Base-by-base conservation (phyloP, 345 rosid species). In the Nephelium lappaceum region DNA sequence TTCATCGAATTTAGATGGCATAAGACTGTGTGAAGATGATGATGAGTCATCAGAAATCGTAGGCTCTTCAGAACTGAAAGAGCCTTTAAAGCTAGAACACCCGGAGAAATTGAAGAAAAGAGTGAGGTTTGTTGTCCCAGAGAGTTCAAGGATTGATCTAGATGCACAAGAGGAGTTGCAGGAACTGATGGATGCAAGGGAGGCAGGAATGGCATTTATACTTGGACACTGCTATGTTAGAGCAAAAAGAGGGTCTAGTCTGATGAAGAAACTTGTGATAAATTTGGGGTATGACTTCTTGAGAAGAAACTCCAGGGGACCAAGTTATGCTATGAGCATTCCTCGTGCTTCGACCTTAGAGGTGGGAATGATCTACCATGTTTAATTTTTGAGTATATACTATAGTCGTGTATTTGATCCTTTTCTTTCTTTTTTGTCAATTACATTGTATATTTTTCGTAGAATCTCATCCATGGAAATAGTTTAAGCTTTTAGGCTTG, bases 291-390 rank as follows among this genome's bases (percentile, higher is more conserved):
- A 96, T 41, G 99, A 93, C 81, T 94, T 96, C 81, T 75, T 96
- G 79, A 86, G 98, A 79, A 91, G 97, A 77, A 96, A 96, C 83
- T 89, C 95, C 19, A 88, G 99, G 69, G 91, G 92, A n/a, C 93
- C 93, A 19, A 78, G 82, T 4, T 89, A 89, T 80, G 91, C 89
- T 16, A 62, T 94, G 63, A 85, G 90, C 85, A 86, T 92, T 57
- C 97, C 99, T 5, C 95, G 86, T 51, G 99, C 97, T 62, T 94
- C 97, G 19, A 96, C 97, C 14, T 82, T 96, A 68, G 98, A 96
- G 85, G 99, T 96, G 71, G 99, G 99, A 75, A 93, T 96, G 99
- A 83, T 91, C 31, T 96, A 94, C 84, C 75, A 71, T 78, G 99
- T 96, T 43, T 96, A 77, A 84, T 23, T 76, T 76, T 31, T 58